Evolutionary conservation across 2,329 filamentous ascomycete genomes (phyloP).

Genomic region (Xenosphaeropsis pyriputrescens): DNA sequence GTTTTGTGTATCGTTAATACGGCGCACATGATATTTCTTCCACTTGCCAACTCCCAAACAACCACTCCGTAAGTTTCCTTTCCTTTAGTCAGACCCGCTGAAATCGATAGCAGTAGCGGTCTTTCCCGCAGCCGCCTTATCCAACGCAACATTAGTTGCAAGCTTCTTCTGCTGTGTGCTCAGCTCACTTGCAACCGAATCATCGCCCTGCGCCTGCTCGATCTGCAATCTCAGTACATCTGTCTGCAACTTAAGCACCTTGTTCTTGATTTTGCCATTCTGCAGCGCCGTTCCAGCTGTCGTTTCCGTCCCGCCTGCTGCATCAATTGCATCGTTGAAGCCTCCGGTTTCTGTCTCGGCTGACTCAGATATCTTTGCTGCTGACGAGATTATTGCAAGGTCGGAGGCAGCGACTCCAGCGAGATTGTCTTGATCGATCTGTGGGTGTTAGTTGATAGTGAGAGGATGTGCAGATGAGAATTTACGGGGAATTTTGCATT

Average conservation of each 20-base stretch:
- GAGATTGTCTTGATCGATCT: constrained; percentile 22
- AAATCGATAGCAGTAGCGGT: constrained; percentile 4
- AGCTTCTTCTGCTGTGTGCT: constrained; percentile 33
- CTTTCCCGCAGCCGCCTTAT: constrained; percentile 18
- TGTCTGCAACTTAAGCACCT: constrained; percentile 40
- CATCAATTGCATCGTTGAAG: constrained; percentile 37
- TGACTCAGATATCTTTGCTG: constrained; percentile 33
- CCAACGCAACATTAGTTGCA: constrained; percentile 30
- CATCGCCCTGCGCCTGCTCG: constrained; percentile 31
- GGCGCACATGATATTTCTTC: too few species aligned
- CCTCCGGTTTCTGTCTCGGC: constrained; percentile 32
- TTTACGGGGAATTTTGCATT: constrained; percentile 36
- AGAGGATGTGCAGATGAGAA: neutral
- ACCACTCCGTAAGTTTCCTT: too few species aligned
- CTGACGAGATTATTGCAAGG: constrained; percentile 30
- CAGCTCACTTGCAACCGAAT: constrained; percentile 26
- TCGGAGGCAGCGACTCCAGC: constrained; percentile 30
- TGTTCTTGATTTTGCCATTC: constrained; percentile 45
- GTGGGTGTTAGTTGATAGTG: neutral
- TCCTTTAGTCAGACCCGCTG: neutral
- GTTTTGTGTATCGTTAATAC: too few species aligned
- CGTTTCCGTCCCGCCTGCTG: constrained; percentile 20
- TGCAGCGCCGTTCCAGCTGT: constrained; percentile 28
- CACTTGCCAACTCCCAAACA: too few species aligned
- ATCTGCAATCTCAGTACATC: constrained; percentile 35